Conservation (phyloP, 805 yeast genomes). For the Wickerhamomyces xylosicus region DNA sequence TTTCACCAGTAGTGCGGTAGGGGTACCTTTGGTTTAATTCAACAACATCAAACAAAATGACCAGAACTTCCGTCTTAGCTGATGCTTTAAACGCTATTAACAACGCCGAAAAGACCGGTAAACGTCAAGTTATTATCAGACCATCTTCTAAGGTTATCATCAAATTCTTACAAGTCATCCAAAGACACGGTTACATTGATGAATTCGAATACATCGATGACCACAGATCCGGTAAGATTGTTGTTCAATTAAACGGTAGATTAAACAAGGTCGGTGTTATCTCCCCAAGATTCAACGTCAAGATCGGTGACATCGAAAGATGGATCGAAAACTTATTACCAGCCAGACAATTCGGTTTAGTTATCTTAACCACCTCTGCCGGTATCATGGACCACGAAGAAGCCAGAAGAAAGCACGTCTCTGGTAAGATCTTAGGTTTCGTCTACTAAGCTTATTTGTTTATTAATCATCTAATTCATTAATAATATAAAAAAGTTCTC, state of each 20-base stretch:
- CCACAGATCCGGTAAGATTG: constrained; percentile 98
- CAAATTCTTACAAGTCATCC: constrained; percentile 94
- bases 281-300: constrained; percentile 97
- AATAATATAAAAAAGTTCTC: constrained; percentile 6
- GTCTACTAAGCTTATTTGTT: constrained; percentile 51
- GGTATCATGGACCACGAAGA: constrained; percentile 99
- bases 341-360: constrained; percentile 98
- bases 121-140: constrained; percentile 96
- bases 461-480: constrained; percentile 1
- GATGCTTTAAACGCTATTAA: constrained; percentile 97
- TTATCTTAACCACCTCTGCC: constrained; percentile 96
- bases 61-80: constrained; percentile 97
- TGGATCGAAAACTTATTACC: constrained; percentile 98
- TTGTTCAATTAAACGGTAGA: constrained; percentile 95
- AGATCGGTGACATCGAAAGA: constrained; percentile 90
- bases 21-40: not conserved
- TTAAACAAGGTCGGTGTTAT: constrained; percentile 98
- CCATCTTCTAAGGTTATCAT: constrained; percentile 97
- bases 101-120: constrained; percentile 99
- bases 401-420: constrained; percentile 99
- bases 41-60: constrained; percentile 41
- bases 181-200: constrained; percentile 97
- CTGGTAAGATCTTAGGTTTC: constrained; percentile 97
- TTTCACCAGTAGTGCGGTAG: not conserved
- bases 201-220: constrained; percentile 97